These are phyloP conservation scores for Talaromyces sp. DNA, from an alignment of 2,329 filamentous ascomycete genomes.

Conservation along the genomic window DNA sequence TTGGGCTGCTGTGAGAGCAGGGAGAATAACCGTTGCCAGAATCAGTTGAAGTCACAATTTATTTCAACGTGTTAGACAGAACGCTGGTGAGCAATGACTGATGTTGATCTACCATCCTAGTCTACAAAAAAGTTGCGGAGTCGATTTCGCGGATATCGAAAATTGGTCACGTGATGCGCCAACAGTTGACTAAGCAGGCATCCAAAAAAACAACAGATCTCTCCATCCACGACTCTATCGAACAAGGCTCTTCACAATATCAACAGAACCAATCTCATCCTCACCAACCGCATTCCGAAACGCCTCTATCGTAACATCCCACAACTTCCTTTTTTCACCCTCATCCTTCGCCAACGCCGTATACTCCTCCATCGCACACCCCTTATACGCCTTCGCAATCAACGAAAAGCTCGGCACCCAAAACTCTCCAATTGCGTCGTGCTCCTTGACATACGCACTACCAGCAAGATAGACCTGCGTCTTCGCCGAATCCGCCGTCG, in stretches of 20 bases:
- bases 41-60: too few relatives aligned
- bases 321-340: slow-evolving; percentile 13
- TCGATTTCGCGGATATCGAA: slow-evolving; percentile 4
- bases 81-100: not conserved
- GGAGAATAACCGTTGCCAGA: not conserved
- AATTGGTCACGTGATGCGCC: not conserved
- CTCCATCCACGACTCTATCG: not conserved
- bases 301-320: slow-evolving; percentile 14
- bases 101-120: not conserved
- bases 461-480: slow-evolving; percentile 19
- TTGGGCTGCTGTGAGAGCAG: not conserved
- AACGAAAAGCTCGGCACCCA: slow-evolving; percentile 15
- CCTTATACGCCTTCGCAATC: slow-evolving; percentile 12
- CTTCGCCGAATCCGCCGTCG: slow-evolving; percentile 15
- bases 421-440: slow-evolving; percentile 3
- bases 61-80: not conserved
- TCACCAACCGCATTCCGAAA: slow-evolving; percentile 16
- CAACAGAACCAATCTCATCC: slow-evolving; percentile 14
- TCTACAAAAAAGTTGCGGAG: slow-evolving; percentile 11
- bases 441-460: slow-evolving; percentile 9
- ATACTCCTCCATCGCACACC: slow-evolving; percentile 15
- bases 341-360: slow-evolving; percentile 15
- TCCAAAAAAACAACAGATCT: not conserved
- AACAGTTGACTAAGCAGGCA: slow-evolving; percentile 5
- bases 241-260: slow-evolving; percentile 9